phyloP scores from a whole-genome alignment of 768 basidiomycete species.

The Hydnum rufescens region DNA sequence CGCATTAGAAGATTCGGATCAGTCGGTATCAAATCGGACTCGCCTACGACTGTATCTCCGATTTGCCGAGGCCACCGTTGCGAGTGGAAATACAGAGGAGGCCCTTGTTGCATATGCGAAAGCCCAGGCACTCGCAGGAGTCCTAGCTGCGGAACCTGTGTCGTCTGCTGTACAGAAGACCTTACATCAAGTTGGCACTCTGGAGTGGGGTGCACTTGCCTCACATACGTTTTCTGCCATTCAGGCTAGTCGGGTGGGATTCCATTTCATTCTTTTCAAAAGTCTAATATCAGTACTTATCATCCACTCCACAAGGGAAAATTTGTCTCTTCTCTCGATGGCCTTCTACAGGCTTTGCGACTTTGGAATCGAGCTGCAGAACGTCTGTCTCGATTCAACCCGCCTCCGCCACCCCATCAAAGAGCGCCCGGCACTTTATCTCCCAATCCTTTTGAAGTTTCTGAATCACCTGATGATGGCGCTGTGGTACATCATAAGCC shows the following conservation, averaged over 20 bases:
- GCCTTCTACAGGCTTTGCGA: constrained; percentile 48
- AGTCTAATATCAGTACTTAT: constrained; percentile 3
- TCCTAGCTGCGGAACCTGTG: constrained; percentile 27
- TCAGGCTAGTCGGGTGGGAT: constrained; percentile 43
- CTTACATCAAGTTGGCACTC: constrained; percentile 30
- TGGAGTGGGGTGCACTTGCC: constrained; percentile 59
- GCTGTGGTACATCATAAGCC: constrained; percentile 16
- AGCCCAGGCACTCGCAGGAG: constrained; percentile 21
- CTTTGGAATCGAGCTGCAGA: constrained; percentile 69
- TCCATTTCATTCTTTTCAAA: no score
- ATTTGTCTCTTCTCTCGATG: constrained; percentile 31
- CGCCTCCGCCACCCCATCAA: no score
- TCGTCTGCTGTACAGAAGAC: constrained; percentile 37
- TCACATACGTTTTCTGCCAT: constrained; percentile 48
- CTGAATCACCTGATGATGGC: neutral
- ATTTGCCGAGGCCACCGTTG: constrained; percentile 3
- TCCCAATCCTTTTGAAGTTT: constrained; percentile 34
- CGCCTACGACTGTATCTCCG: constrained; percentile 16
- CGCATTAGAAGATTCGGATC: constrained; percentile 18
- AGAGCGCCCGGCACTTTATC: constrained; percentile 1
- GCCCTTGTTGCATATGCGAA: constrained; percentile 7
- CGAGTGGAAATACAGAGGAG: constrained; percentile 8
- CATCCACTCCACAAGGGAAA: constrained; percentile 33
- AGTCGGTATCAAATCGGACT: constrained; percentile 28
- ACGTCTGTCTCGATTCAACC: constrained; percentile 26